Evolutionary conservation across 257 asterid genomes (phyloP), one percentile per base, ranked within the genome.

Genomic region (Handroanthus guayacan): DNA sequence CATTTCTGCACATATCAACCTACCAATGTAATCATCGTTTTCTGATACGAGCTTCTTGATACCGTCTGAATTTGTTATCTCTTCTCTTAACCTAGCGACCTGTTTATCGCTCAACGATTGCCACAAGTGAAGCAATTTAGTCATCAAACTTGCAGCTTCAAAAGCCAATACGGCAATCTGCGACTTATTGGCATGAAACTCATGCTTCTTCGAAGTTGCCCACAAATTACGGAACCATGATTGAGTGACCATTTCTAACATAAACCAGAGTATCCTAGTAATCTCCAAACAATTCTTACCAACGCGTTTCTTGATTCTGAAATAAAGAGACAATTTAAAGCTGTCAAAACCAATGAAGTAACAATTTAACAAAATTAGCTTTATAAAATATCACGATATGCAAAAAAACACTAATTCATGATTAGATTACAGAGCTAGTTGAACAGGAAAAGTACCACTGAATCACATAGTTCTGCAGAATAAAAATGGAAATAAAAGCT

Each of bases 81-180:
- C 97, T 63, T 88, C 95, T 82, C 97, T 84, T 55, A 92, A 50
- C 78, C 85, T 80, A 5, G 88, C 82, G 14, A 94, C 91, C 50
- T 90, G 96, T 77, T 89, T 90, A 74, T 94, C 98, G 11, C 86
- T 76, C 69, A 92, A 80, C 6, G 93, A 92, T 16, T 90, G 95
- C 97, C 97, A 94, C n/a, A 92, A 85, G 78, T 92, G 87, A 54
- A 92, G 93, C 67, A 90, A 86, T 72, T 92, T 94, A 18, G 95
- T 89, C 95, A 94, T 92, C 84, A 92, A 83, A 79, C 97, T 90
- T 12, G 97, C 92, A 25, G 92, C 94, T 80, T 94, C 98, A 74
- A 94, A 92, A 20, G 97, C 98, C 86, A 94, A 84, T 52, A 94
- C 97, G 10, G 89, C 97, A 61, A 92, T 87, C 73, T 77, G 71